phyloP scores from a whole-genome alignment of 2,329 filamentous ascomycete genomes.

The Exserohilum rostratum region DNA sequence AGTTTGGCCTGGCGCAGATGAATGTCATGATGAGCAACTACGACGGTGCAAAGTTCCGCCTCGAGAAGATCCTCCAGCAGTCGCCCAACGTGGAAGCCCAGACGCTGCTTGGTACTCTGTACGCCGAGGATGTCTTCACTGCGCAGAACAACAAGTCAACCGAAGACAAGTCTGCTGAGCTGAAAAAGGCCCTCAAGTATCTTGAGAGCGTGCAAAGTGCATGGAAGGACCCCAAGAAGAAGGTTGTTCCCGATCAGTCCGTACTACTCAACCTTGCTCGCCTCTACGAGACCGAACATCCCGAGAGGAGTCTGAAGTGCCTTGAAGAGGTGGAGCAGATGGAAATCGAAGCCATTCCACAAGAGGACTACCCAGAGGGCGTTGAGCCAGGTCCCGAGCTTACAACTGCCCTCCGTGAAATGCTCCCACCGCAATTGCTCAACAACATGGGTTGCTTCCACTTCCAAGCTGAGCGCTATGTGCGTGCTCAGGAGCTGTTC shows the following conservation, averaged over 20 bases:
- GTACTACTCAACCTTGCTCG: constrained; percentile 91
- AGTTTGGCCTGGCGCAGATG: constrained; percentile 91
- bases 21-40: constrained; percentile 83
- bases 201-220: constrained; percentile 83
- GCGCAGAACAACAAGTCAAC: constrained; percentile 73
- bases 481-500: constrained; percentile 82
- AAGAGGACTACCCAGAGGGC: constrained; percentile 70
- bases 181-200: constrained; percentile 83
- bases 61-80: constrained; percentile 93
- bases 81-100: constrained; percentile 85
- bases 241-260: constrained; percentile 77
- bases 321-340: constrained; percentile 90
- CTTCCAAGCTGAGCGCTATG: constrained; percentile 83
- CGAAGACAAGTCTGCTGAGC: constrained; percentile 85
- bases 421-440: constrained; percentile 84
- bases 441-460: constrained; percentile 99
- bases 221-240: constrained; percentile 94
- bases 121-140: constrained; percentile 91
- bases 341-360: constrained; percentile 78
- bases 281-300: constrained; percentile 82
- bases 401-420: constrained; percentile 70
- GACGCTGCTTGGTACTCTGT: constrained; percentile 87
- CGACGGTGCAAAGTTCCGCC: constrained; percentile 87
- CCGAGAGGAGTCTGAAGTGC: constrained; percentile 91
- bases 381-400: constrained; percentile 53